Evolutionary conservation across 805 yeast genomes (phyloP).

Genomic region (Wickerhamomyces sydowiorum): DNA sequence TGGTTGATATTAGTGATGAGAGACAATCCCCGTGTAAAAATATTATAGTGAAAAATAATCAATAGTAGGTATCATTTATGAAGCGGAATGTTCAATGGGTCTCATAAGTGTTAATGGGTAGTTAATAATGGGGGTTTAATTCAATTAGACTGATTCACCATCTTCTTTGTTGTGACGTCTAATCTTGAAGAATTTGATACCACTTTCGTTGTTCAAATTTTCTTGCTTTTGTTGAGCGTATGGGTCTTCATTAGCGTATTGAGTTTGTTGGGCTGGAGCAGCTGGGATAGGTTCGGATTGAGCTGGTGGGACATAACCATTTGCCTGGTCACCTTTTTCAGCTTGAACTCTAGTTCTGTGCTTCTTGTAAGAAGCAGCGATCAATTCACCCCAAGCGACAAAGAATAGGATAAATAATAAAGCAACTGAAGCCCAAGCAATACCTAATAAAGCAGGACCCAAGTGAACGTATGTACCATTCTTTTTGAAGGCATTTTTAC

Average conservation of each 20-base stretch:
- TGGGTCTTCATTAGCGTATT: conserved; percentile 14
- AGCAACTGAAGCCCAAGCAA: conserved; percentile 68
- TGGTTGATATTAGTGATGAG: background rate
- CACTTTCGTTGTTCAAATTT: conserved; percentile 38
- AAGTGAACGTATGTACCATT: conserved; percentile 39
- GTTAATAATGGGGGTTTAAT: background rate
- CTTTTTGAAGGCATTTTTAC: conserved; percentile 57
- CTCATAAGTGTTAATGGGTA: background rate
- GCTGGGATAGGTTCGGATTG: conserved; percentile 18
- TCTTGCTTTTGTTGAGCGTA: conserved; percentile 24
- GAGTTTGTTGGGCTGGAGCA: conserved; percentile 20
- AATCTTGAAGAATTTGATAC: conserved; percentile 73
- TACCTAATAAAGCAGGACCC: conserved; percentile 54
- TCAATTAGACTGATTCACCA: conserved; percentile 31
- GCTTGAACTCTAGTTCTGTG: conserved; percentile 38
- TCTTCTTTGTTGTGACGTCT: conserved; percentile 45
- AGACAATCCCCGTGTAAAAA: too few species aligned
- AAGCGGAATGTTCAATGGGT: too few species aligned
- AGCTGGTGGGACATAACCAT: conserved; percentile 9
- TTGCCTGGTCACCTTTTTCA: conserved; percentile 16
- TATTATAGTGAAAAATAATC: background rate
- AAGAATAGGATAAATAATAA: conserved; percentile 44
- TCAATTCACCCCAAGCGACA: conserved; percentile 44
- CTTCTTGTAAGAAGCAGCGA: conserved; percentile 43
- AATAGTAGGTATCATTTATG: background rate